Conservation (phyloP, 202 grass and related monocot genomes). For the Carex sylvatica region DNA sequence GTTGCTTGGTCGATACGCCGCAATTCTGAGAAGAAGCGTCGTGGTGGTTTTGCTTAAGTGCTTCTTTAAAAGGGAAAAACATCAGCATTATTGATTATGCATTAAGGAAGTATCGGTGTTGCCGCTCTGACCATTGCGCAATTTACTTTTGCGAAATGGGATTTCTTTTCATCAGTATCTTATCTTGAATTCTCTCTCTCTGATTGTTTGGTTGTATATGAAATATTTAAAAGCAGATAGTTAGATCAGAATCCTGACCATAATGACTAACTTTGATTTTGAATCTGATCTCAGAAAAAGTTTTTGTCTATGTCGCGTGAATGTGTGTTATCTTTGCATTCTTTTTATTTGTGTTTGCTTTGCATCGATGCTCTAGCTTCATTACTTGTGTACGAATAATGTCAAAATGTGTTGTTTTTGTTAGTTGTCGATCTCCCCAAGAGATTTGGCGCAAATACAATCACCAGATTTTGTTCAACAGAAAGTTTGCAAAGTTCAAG, state of each 20-base stretch:
- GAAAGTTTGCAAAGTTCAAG: background rate
- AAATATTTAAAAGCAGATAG: conserved; percentile 26
- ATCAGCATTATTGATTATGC: background rate
- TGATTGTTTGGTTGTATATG: conserved; percentile 17
- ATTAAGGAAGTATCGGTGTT: background rate
- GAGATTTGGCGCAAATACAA: background rate
- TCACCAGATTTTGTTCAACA: background rate
- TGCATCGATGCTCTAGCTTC: background rate
- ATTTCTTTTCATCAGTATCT: background rate
- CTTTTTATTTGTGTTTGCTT: background rate
- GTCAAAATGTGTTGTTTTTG: background rate
- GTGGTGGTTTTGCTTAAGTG: background rate
- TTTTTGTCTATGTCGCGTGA: background rate
- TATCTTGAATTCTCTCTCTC: background rate
- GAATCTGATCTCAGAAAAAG: conserved; percentile 15
- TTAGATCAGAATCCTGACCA: conserved; percentile 32
- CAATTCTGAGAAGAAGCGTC: conserved; percentile 9
- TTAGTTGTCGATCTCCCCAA: background rate
- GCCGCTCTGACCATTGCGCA: background rate
- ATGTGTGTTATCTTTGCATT: conserved; percentile 15
- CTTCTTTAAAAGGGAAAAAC: background rate
- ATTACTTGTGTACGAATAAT: background rate
- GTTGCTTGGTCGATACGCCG: conserved; percentile 59
- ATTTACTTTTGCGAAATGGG: background rate
- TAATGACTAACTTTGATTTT: conserved; percentile 28